Conservation (phyloP, 2,329 filamentous ascomycete genomes). For the Fusarium algeriense region DNA sequence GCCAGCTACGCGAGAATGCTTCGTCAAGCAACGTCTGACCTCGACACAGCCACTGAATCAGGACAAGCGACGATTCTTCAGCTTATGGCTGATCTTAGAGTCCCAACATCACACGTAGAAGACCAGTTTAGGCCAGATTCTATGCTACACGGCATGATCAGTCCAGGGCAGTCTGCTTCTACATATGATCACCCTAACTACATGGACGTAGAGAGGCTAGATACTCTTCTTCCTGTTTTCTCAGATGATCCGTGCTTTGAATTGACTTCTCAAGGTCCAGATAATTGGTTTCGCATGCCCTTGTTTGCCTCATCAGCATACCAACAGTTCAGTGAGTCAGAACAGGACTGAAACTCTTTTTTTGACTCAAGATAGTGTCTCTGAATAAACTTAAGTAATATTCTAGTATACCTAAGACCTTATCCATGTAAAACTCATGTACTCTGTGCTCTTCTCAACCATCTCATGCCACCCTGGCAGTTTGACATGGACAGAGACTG, state of each 20-base stretch:
- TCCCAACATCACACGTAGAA: neutral
- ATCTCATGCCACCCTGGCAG: neutral
- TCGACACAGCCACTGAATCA: fast-evolving
- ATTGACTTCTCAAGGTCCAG: neutral
- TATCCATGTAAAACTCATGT: neutral
- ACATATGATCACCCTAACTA: fast-evolving
- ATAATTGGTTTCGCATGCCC: neutral
- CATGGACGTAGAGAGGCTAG: neutral
- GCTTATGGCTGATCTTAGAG: neutral
- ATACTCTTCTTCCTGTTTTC: neutral
- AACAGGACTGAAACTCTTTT: neutral
- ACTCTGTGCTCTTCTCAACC: neutral
- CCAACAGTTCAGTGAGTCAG: neutral
- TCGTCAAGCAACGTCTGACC: neutral
- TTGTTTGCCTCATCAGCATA: neutral
- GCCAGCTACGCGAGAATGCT: neutral
- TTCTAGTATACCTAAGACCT: fast-evolving
- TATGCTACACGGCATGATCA: neutral
- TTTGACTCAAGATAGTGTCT: fast-evolving
- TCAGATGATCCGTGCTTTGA: neutral
- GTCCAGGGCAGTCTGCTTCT: neutral
- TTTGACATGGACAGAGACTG: neutral
- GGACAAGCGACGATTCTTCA: neutral
- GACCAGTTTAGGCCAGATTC: neutral
- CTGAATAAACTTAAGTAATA: fast-evolving